Evolutionary conservation across 371 early-diverging fungal species (phyloP).

Genomic region (Mortierella sp.): DNA sequence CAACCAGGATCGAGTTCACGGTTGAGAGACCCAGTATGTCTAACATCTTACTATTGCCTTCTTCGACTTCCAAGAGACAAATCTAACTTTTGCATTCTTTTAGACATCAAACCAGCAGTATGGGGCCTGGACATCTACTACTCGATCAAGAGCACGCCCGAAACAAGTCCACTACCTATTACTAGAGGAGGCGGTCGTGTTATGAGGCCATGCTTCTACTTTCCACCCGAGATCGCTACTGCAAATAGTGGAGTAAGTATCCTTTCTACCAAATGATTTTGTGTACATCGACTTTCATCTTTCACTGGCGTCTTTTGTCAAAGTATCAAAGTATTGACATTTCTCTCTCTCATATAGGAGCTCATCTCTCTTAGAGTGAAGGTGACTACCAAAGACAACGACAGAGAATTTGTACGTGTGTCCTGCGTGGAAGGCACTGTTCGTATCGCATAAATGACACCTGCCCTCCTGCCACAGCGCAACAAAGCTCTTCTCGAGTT

Average conservation of each 20-base stretch:
- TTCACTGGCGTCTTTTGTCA: background rate
- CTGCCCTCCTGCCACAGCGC: background rate
- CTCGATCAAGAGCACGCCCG: background rate
- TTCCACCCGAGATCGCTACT: constrained; percentile 2
- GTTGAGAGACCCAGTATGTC: background rate
- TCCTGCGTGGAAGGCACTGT: constrained; percentile 4
- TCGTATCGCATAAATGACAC: background rate
- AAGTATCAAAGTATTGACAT: background rate
- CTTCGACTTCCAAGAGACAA: background rate
- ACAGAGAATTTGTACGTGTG: background rate
- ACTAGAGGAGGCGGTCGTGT: background rate
- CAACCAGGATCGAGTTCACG: constrained; percentile 1
- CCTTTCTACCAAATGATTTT: background rate
- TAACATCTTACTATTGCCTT: background rate
- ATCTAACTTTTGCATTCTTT: background rate
- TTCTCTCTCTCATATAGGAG: background rate
- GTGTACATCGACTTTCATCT: background rate
- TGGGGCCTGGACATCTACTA: background rate
- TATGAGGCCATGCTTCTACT: constrained; percentile 12
- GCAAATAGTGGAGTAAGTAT: constrained; percentile 10
- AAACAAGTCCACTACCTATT: constrained; percentile 1
- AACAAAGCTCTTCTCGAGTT: background rate
- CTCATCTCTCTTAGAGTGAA: background rate
- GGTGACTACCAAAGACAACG: background rate
- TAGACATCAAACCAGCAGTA: too few relatives aligned